A percentile compares a stretch with the other conserved stretches of the same genome.
These are phyloP conservation scores for Boechera retrofracta DNA, from an alignment of 345 rosid species.

Conservation along the genomic window DNA sequence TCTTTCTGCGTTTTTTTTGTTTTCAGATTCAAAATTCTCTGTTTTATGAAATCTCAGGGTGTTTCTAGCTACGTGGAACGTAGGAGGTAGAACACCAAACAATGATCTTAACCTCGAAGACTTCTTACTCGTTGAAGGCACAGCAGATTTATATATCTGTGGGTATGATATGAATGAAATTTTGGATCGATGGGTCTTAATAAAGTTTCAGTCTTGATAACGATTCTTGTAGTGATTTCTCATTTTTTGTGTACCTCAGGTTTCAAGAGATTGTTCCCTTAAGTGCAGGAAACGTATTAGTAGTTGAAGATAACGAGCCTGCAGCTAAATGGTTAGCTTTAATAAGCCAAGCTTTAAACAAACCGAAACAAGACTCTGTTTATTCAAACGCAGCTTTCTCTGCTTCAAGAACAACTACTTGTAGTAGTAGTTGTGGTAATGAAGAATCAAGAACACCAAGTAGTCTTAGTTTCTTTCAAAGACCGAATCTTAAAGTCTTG, in stretches of 20 bases:
- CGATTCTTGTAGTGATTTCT: not conserved
- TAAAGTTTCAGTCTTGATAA: conserved; percentile 14
- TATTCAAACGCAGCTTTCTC: conserved; percentile 47
- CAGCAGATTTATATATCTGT: conserved; percentile 85
- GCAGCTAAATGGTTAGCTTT: conserved; percentile 94
- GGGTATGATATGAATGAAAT: conserved; percentile 62
- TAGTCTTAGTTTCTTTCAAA: conserved; percentile 65
- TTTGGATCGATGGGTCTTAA: not conserved
- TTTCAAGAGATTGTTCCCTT: conserved; percentile 98
- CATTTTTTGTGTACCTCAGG: conserved; percentile 44
- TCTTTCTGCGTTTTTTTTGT: not conserved
- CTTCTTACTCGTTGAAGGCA: conserved; percentile 79
- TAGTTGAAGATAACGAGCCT: conserved; percentile 91
- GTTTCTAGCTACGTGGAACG: conserved; percentile 91
- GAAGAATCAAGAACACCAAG: conserved; percentile 58
- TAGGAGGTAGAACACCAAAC: conserved; percentile 89
- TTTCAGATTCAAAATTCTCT: not conserved
- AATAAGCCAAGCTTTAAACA: conserved; percentile 84
- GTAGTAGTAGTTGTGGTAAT: conserved; percentile 25
- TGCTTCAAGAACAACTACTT: conserved; percentile 38
- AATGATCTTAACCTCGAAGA: conserved; percentile 78
- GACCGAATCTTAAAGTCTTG: conserved; percentile 76
- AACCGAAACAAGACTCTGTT: conserved; percentile 48
- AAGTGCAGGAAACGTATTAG: conserved; percentile 94
- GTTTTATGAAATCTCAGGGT: conserved; percentile 55